A percentile compares a stretch with the other conserved stretches of the same genome.
Conservation (phyloP, 2,329 filamentous ascomycete species). For the Aspergillus tamarii region DNA sequence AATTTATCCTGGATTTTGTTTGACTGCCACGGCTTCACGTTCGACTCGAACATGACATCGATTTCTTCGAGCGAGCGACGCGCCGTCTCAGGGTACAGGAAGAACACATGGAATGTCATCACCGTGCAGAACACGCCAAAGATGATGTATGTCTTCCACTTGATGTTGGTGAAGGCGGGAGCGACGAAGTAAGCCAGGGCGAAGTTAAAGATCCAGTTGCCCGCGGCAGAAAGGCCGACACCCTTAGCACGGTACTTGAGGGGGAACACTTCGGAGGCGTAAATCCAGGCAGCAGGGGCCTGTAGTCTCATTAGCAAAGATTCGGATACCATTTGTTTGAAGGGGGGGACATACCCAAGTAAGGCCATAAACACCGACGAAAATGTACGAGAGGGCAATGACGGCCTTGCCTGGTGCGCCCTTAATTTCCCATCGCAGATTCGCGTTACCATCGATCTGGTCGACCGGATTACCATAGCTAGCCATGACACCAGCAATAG, state of each 20-base stretch:
- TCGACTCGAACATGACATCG: constrained; percentile 65
- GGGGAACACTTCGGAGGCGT: constrained; percentile 66
- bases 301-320: constrained; percentile 11
- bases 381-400: constrained; percentile 66
- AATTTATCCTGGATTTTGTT: constrained; percentile 28
- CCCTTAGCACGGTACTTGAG: constrained; percentile 67
- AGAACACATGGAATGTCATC: constrained; percentile 70
- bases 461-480: constrained; percentile 50
- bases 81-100: constrained; percentile 70
- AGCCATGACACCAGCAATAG: constrained; percentile 58
- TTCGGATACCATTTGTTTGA: too few relatives aligned
- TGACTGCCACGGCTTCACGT: constrained; percentile 37
- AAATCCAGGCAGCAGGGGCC: constrained; percentile 62
- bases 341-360: constrained; percentile 45
- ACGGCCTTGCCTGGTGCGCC: constrained; percentile 59
- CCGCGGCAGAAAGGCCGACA: constrained; percentile 62
- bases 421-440: constrained; percentile 51
- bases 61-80: constrained; percentile 76
- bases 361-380: constrained; percentile 39
- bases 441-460: constrained; percentile 51
- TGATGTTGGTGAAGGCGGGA: constrained; percentile 61
- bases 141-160: constrained; percentile 70
- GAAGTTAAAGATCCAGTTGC: constrained; percentile 67
- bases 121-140: constrained; percentile 73
- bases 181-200: constrained; percentile 59